Base-by-base conservation (phyloP, 768 basidiomycete species). In the Podaxis rugospora region DNA sequence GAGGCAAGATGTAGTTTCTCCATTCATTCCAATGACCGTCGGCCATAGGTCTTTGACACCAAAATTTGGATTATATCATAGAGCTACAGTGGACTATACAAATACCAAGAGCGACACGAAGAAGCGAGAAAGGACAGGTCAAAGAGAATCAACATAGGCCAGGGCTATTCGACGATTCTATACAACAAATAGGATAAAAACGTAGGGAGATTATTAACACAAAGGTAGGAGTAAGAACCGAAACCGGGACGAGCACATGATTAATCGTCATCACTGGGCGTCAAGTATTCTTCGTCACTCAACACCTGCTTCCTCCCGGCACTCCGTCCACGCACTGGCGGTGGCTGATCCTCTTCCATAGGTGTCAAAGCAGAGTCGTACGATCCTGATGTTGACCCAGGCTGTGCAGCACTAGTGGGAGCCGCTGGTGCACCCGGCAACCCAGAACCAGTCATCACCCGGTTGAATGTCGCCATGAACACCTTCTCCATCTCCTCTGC, bases 401-500 rank as follows among this genome's bases (percentile, higher is more conserved):
- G 62, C 39, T 69, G 67, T 13, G 67, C 62, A 13, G 65, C 64
- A 44, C 68, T 67, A 53, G 66, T 59, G 28, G 68, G 59, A 16
- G 71, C 62, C 0, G 75, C 71, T 6, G 85, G 81, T 2, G 89
- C 90, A 59, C 92, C 92, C 42, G 92, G 91, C 23, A 92, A 77
- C 47, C 88, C 89, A 44, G 84, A 86, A 21, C 88, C 89, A 13
- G 74, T 78, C 49, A 89, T 86, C 54, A 78, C 74, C 37, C 83
- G 83, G 46, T 86, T 81, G 68, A 88, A 93, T 7, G 87, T 78
- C 27, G 84, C 78, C 62, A 90, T 82, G 71, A 95, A 94, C 52
- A 88, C 87, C 69, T 90, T 91, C 75, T 96, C 90, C 90, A 95
- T 93, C 76, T 93, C 92, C 52, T 93, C 90, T 6, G 96, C 95